Percentiles rank a stretch among this genome's conserved stretches.
phyloP scores from a whole-genome alignment of 768 basidiomycete species.

The Boletus tomentosulus region DNA sequence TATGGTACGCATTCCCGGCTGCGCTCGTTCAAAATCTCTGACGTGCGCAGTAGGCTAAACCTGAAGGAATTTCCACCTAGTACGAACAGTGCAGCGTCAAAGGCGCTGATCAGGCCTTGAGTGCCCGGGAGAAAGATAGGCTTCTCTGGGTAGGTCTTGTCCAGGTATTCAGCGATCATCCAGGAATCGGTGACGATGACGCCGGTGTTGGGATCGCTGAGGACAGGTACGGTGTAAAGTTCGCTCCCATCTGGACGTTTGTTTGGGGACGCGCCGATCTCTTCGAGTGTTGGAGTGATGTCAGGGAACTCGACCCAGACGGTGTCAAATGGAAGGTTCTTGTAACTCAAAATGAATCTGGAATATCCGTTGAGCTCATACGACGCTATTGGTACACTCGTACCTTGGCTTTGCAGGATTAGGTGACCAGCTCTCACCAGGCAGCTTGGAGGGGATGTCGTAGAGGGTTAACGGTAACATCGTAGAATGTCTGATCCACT shows the following conservation, averaged over 20 bases:
- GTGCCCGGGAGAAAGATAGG: constrained; percentile 24
- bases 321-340: constrained; percentile 32
- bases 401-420: constrained; percentile 39
- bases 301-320: constrained; percentile 35
- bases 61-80: constrained; percentile 4
- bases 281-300: constrained; percentile 23
- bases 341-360: constrained; percentile 32
- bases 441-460: constrained; percentile 32
- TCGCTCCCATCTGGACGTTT: constrained; percentile 17
- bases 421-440: constrained; percentile 32
- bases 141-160: constrained; percentile 32
- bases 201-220: constrained; percentile 31
- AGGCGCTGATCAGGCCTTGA: constrained; percentile 19
- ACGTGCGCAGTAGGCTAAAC: constrained; percentile 19
- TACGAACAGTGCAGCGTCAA: constrained; percentile 6
- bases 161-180: constrained; percentile 34
- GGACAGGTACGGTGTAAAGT: constrained; percentile 31
- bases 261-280: constrained; percentile 24
- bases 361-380: not conserved
- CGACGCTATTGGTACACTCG: not conserved
- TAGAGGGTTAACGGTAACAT: constrained; percentile 33
- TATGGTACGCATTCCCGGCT: constrained; percentile 35
- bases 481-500: not conserved
- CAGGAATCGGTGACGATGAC: constrained; percentile 29
- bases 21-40: constrained; percentile 28